These are phyloP conservation scores for Talaromyces thailandensis DNA, from an alignment of 495 filamentous ascomycete genomes.

Conservation along the genomic window DNA sequence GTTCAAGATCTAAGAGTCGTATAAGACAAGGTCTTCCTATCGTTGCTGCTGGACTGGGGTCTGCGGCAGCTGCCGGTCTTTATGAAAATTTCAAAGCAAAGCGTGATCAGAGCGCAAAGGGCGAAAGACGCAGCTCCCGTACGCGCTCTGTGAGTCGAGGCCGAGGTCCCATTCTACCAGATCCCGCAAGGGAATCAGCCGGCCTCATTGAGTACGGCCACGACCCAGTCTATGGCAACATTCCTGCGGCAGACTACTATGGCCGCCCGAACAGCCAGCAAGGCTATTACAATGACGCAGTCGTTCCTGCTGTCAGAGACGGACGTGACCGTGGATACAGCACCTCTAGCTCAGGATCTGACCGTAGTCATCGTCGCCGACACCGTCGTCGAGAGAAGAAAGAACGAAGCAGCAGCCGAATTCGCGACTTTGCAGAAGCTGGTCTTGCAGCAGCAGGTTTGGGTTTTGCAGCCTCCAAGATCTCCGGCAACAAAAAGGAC, in stretches of 20 bases:
- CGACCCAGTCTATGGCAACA: conserved; percentile 48
- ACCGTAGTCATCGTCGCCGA: conserved; percentile 28
- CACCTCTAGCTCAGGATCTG: conserved; percentile 36
- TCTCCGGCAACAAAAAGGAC: conserved; percentile 55
- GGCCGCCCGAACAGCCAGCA: conserved; percentile 32
- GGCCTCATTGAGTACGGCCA: conserved; percentile 78
- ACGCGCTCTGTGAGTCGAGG: conserved; percentile 50
- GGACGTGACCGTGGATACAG: conserved; percentile 31
- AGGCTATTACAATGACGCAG: conserved; percentile 35
- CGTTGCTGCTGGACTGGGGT: conserved; percentile 66
- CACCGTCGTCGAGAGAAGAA: conserved; percentile 32
- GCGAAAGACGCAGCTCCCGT: conserved; percentile 33
- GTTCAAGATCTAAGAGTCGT: conserved; percentile 52
- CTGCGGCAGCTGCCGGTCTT: conserved; percentile 68
- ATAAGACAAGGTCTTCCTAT: conserved; percentile 54
- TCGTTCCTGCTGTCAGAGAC: conserved; percentile 26
- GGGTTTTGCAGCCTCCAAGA: conserved; percentile 66
- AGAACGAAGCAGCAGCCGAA: conserved; percentile 51
- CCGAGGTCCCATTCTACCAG: conserved; percentile 42
- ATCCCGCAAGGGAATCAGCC: conserved; percentile 47
- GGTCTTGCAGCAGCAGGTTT: conserved; percentile 64
- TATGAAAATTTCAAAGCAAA: conserved; percentile 70
- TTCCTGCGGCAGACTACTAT: conserved; percentile 41
- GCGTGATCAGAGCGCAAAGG: conserved; percentile 50
- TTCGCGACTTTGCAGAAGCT: conserved; percentile 57